Conservation (phyloP, 2,329 filamentous ascomycete species). For the Paracamarosporium sp. region DNA sequence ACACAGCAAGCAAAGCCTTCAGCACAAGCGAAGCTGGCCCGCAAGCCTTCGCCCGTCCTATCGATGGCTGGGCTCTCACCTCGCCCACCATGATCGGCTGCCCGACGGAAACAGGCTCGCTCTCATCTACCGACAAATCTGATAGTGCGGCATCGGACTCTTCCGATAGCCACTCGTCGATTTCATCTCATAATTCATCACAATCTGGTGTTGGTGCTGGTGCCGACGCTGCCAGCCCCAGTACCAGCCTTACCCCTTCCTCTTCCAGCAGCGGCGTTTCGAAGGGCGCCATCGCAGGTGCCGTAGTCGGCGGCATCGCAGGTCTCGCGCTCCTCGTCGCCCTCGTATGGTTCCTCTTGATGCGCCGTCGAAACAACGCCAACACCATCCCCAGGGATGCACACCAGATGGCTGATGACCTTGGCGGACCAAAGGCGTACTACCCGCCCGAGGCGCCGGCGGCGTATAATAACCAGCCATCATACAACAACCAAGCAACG, state of each 20-base stretch:
- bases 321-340: constrained; percentile 23
- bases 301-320: constrained; percentile 24
- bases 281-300: constrained; percentile 29
- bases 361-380: constrained; percentile 11
- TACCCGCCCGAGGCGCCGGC: background rate
- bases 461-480: too few relatives aligned
- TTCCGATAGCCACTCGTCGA: background rate
- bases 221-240: background rate
- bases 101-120: constrained; percentile 5
- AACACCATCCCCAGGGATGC: constrained; percentile 10
- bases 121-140: constrained; percentile 1
- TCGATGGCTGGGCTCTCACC: constrained; percentile 32
- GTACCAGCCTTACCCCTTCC: background rate
- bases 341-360: constrained; percentile 20
- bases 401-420: constrained; percentile 15
- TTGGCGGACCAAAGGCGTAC: constrained; percentile 2
- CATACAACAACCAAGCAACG: too few relatives aligned
- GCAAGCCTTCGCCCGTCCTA: constrained; percentile 34
- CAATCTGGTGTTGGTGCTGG: background rate
- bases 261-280: constrained; percentile 13
- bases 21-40: constrained; percentile 12
- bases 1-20: constrained; percentile 18
- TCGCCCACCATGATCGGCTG: constrained; percentile 21
- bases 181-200: background rate
- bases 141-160: background rate